Base-by-base conservation (phyloP, 192 early-diverging fungal genomes). In the Globomyces pollinis-pini region DNA sequence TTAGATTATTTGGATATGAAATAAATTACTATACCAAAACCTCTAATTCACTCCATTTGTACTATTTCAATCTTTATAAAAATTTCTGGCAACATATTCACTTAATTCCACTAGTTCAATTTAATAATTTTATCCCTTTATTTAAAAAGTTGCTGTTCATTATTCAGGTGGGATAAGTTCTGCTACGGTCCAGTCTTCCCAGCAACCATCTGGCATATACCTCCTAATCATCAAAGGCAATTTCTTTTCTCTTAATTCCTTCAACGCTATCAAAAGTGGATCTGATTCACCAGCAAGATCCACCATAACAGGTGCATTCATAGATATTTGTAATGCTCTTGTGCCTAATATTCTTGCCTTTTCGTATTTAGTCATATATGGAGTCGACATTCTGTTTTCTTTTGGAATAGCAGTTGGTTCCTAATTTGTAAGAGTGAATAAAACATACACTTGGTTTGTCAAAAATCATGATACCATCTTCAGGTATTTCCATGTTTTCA, bases 331-430 rank as follows among this genome's bases (percentile, higher is more conserved):
- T 63, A 96, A 81, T 2, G 96, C 96, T 24, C 96, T 83, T 9
- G 93, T 91, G n/a, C 91, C 91, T 35, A 93, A 70, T 53, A 91
- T 80, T 65, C 88, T 79, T 42, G 90, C 88, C 43, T 89, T 86
- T 73, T 98, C 96, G 75, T 98, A 98, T 67, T 95, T 96, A 50
- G 96, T 98, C 91, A 98, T 91, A 70, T 94, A 98, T 29, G 96
- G 93, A 21, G 96, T 96, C 9, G 96, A 96, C 47, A 89, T 85
- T 60, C 86, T 86, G 64, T 92, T 38, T 21, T 76, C 90, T 65
- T 86, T 86, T n/a, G 76, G 64, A 32, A 82, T 73, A n/a, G 70
- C 63, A 1, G 62, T 60, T 35, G 71, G 64, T 57, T 57, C 55
- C 55, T 57, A 44, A 47, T 47, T 47, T 47, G 28, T n/a, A n/a